Evolutionary conservation across 495 filamentous ascomycete genomes (phyloP).

Genomic region (Neurospora intermedia): DNA sequence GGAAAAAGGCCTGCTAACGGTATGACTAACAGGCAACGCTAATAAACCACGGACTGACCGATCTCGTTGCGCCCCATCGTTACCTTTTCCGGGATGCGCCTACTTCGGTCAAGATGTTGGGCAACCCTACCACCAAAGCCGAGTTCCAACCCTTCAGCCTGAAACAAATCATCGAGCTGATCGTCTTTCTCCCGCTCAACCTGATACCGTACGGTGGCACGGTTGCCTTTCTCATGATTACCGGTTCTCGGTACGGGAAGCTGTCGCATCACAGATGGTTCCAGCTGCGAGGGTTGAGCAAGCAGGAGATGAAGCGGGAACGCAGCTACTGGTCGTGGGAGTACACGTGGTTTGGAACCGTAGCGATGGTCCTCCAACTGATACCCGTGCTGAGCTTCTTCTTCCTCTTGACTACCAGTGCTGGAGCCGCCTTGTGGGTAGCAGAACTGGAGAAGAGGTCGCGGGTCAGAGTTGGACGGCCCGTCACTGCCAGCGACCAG

Average conservation of each 20-base stretch:
- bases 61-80: slow-evolving; percentile 60
- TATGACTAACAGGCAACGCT: slow-evolving; percentile 29
- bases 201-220: slow-evolving; percentile 80
- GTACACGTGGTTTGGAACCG: slow-evolving; percentile 46
- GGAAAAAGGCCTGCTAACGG: neutral
- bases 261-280: slow-evolving; percentile 64
- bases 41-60: slow-evolving; percentile 38
- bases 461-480: slow-evolving; percentile 16
- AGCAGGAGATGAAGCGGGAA: slow-evolving; percentile 51
- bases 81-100: slow-evolving; percentile 51
- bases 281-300: slow-evolving; percentile 61
- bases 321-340: slow-evolving; percentile 59
- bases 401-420: slow-evolving; percentile 68
- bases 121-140: slow-evolving; percentile 59
- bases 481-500: slow-evolving; percentile 10
- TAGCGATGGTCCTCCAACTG: slow-evolving; percentile 53
- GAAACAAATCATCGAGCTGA: slow-evolving; percentile 67
- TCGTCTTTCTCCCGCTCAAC: slow-evolving; percentile 75
- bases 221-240: slow-evolving; percentile 65
- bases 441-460: slow-evolving; percentile 39
- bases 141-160: slow-evolving; percentile 58
- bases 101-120: slow-evolving; percentile 59
- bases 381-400: slow-evolving; percentile 77
- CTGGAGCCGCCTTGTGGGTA: slow-evolving; percentile 83
- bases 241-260: slow-evolving; percentile 46